These are phyloP conservation scores for Pythium dissimile DNA, from an alignment of 352 stramenopile species.

Conservation along the genomic window DNA sequence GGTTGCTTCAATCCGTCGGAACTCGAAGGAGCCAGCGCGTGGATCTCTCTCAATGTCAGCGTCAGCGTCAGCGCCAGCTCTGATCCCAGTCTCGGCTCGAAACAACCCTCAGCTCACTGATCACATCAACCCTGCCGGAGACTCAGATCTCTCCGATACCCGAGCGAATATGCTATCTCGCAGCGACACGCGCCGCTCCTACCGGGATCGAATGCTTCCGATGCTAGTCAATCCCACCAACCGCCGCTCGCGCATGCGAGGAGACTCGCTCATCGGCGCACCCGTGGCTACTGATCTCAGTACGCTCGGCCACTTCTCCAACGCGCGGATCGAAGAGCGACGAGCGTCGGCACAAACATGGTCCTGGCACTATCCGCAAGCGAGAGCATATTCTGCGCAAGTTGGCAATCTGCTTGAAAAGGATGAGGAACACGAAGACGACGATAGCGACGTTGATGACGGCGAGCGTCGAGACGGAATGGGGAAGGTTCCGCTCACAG, in stretches of 20 bases:
- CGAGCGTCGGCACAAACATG: conserved; percentile 51
- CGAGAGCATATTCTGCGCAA: background rate
- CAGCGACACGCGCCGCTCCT: background rate
- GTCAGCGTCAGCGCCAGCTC: no score
- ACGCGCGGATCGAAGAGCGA: conserved; percentile 46
- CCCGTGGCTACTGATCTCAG: conserved; percentile 22
- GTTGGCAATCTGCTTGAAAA: background rate
- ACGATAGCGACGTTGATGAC: conserved; percentile 11
- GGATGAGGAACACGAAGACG: conserved; percentile 1
- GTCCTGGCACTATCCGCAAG: conserved; percentile 33
- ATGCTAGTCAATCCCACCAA: conserved; percentile 15
- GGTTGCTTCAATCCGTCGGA: no score
- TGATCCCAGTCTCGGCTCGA: no score
- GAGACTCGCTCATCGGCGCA: conserved; percentile 38
- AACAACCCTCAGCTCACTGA: no score
- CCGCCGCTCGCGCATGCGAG: background rate
- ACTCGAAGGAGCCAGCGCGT: no score
- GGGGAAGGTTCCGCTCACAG: background rate
- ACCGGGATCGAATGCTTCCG: conserved; percentile 2
- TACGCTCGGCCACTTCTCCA: conserved; percentile 44
- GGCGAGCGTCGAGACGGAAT: conserved; percentile 13
- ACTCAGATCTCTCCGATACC: background rate
- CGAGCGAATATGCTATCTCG: background rate
- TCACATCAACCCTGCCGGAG: no score
- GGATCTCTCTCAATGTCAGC: no score